phyloP scores from a whole-genome alignment of 78 protist genomes.

The Emiliania huxleyi region DNA sequence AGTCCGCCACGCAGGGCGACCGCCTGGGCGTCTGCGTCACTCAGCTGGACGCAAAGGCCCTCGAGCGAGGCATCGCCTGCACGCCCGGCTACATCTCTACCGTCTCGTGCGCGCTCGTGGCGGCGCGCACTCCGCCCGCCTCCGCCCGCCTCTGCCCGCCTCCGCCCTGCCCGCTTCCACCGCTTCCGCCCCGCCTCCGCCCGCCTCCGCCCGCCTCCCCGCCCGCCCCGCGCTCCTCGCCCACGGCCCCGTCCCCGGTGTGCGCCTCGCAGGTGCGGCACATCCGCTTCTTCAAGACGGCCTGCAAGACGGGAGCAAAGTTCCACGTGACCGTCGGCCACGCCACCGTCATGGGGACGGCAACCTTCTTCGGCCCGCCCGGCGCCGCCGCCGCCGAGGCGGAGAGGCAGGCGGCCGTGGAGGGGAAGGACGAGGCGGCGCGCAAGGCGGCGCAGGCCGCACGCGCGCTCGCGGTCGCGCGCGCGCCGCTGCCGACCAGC shows the following conservation, averaged over 20 bases:
- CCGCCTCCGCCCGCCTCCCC: too few relatives aligned
- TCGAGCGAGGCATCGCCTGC: slow-evolving; percentile 83
- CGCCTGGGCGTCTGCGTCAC: slow-evolving; percentile 87
- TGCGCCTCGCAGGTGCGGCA: background rate
- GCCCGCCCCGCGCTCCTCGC: too few relatives aligned
- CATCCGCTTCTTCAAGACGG: background rate
- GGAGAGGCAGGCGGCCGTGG: background rate
- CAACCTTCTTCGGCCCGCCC: slow-evolving; percentile 9
- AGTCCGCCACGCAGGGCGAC: slow-evolving; percentile 72
- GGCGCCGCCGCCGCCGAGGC: background rate
- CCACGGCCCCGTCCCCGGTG: too few relatives aligned
- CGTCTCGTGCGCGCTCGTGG: slow-evolving; percentile 22
- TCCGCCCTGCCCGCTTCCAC: too few relatives aligned
- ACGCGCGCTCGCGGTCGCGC: background rate
- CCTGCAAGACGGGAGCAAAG: slow-evolving; percentile 51
- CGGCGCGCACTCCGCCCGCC: too few relatives aligned
- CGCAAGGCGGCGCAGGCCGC: background rate
- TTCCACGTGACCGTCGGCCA: slow-evolving; percentile 91
- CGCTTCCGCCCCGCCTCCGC: too few relatives aligned
- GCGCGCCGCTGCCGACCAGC: background rate
- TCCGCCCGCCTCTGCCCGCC: too few relatives aligned
- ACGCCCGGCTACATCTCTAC: slow-evolving; percentile 45
- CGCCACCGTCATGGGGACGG: slow-evolving; percentile 61
- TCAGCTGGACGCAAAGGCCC: slow-evolving; percentile 70
- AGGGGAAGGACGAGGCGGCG: background rate